Evolutionary conservation across 139 green algal genomes (phyloP).

Genomic region (Tetradesmus obliquus): DNA sequence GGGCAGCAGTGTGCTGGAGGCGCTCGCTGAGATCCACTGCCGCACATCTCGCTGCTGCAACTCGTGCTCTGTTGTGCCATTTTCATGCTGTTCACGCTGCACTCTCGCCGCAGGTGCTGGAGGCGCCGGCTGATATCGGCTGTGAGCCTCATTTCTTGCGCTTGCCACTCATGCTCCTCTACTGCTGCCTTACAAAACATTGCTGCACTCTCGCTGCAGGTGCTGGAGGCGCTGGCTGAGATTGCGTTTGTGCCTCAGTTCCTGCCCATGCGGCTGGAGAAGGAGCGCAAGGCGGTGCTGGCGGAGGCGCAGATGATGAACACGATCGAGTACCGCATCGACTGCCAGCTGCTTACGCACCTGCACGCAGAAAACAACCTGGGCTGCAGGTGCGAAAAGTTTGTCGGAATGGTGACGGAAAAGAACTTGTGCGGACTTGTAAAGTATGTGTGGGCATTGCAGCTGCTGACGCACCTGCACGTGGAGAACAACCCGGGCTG

Average conservation of each 20-base stretch:
- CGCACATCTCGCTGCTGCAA: too few relatives aligned
- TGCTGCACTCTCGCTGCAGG: conserved; percentile 59
- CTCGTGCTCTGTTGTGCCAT: too few relatives aligned
- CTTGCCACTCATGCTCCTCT: background rate
- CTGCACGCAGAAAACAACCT: conserved; percentile 98
- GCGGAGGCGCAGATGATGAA: conserved; percentile 99
- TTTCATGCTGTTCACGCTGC: too few relatives aligned
- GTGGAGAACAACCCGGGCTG: conserved; percentile 94
- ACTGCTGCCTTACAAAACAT: background rate
- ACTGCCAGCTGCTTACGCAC: conserved; percentile 98
- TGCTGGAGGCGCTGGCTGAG: conserved; percentile 93
- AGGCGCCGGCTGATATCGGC: background rate
- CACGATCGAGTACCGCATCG: conserved; percentile 99
- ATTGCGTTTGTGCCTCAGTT: conserved; percentile 91
- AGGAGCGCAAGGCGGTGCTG: conserved; percentile 97
- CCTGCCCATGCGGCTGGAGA: conserved; percentile 90
- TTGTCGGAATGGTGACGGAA: too few relatives aligned
- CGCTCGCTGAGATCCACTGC: background rate
- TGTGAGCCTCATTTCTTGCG: background rate
- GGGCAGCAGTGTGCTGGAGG: background rate
- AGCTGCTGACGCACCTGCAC: conserved; percentile 97
- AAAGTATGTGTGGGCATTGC: conserved; percentile 77
- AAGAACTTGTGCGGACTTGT: background rate
- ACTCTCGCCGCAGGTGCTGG: background rate
- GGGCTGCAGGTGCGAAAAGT: conserved; percentile 64